These are phyloP conservation scores for Phaeosphaeria sp. DNA, from an alignment of 2,329 filamentous ascomycete genomes.

Conservation along the genomic window DNA sequence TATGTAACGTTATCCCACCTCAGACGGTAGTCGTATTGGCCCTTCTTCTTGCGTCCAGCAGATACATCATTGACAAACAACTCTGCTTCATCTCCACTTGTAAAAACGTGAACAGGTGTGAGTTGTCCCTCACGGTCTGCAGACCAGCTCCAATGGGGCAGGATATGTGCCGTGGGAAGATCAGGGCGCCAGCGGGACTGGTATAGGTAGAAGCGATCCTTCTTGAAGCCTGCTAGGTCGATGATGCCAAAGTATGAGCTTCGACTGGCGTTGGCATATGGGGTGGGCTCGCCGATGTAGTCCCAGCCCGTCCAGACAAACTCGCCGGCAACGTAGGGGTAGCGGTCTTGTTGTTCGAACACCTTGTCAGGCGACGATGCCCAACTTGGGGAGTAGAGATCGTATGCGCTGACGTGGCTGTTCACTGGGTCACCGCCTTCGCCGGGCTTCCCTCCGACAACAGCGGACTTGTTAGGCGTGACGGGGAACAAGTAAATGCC, in stretches of 20 bases:
- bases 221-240: constrained; percentile 64
- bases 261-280: constrained; percentile 56
- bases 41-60: constrained; percentile 50
- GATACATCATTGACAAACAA: constrained; percentile 61
- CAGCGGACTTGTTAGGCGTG: constrained; percentile 46
- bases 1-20: constrained; percentile 62
- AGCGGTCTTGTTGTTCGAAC: constrained; percentile 56
- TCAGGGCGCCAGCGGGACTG: constrained; percentile 62
- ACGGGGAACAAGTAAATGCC: constrained; percentile 64
- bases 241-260: constrained; percentile 65
- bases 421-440: constrained; percentile 45
- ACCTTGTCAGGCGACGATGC: constrained; percentile 62
- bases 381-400: constrained; percentile 58
- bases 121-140: constrained; percentile 53
- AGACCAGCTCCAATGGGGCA: constrained; percentile 65
- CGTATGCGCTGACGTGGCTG: constrained; percentile 58
- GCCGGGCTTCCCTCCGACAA: constrained; percentile 44
- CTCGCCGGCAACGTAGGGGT: constrained; percentile 61
- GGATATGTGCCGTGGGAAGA: constrained; percentile 58
- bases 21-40: constrained; percentile 55
- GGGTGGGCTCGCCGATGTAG: constrained; percentile 60
- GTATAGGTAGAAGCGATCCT: constrained; percentile 64
- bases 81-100: constrained; percentile 61
- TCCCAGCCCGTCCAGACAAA: constrained; percentile 62
- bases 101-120: constrained; percentile 64